A percentile compares a stretch with the other conserved stretches of the same genome.
These are phyloP conservation scores for Heritiera fomes DNA, from an alignment of 345 rosid genomes.

Conservation along the genomic window DNA sequence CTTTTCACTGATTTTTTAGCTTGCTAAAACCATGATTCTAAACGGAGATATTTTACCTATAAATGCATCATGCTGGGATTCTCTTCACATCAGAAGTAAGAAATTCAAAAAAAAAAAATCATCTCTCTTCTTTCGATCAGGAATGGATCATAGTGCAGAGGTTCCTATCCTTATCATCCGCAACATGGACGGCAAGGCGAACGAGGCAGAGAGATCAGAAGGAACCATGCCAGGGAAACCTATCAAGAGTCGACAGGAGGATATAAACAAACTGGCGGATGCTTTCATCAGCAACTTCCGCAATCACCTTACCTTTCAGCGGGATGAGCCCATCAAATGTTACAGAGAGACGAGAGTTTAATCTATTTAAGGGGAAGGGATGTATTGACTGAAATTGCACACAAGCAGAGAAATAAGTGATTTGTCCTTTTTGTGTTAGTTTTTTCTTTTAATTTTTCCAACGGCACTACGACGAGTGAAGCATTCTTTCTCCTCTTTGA, in stretches of 20 bases:
- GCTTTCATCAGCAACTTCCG: slow-evolving; percentile 31
- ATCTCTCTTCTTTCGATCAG: too few relatives aligned
- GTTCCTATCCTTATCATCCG: background rate
- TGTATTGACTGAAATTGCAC: too few relatives aligned
- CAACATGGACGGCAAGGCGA: background rate
- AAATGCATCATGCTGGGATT: background rate
- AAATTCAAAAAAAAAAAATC: background rate
- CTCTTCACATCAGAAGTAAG: background rate
- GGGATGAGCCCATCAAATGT: background rate
- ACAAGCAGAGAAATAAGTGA: background rate
- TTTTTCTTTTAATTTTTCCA: background rate
- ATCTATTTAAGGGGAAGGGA: too few relatives aligned
- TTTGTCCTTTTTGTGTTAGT: background rate
- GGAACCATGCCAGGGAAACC: background rate
- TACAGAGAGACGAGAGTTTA: background rate
- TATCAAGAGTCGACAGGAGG: background rate
- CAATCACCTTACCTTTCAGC: slow-evolving; percentile 13
- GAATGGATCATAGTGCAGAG: background rate
- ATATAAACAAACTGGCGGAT: slow-evolving; percentile 30
- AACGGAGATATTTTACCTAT: background rate
- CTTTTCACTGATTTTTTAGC: background rate
- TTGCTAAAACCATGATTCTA: background rate
- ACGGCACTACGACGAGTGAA: too few relatives aligned
- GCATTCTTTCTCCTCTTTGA: background rate
- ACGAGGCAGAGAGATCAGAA: background rate